Evolutionary conservation across 805 yeast genomes (phyloP), one percentile per base, ranked within the genome.

Genomic region (Candida verbasci): DNA sequence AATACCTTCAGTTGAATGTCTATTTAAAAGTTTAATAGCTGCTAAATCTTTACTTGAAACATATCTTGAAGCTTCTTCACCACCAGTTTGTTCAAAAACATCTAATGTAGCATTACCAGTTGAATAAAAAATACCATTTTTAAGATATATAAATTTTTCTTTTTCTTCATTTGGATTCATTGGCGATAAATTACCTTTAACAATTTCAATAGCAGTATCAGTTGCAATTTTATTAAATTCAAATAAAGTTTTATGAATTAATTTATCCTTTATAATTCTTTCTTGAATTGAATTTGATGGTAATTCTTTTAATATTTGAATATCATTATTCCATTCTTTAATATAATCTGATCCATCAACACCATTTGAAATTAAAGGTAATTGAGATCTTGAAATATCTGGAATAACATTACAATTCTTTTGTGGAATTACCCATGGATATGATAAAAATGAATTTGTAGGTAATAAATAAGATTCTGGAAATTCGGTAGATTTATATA

Each of bases 251-350:
- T 82, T 82, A 55, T 78, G 78, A 40, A 87, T 63, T 36, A 87
- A 60, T 47, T 81, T 78, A 54, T 93, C 98, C 48, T 89, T 74
- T 31, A 80, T 62, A 33, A 87, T 68, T 43, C 89, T 74, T 43
- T 85, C 88, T 37, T 74, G 75, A 37, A 86, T 59, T 17, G 74
- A 57, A 2, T 68, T 52, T 24, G 69, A 65, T 22, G 87, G 78
- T 43, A 87, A 69, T 46, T 88, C 96, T 44, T 78, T 76, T 32
- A 86, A 71, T 3, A 86, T 71, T 65, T 93, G 97, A 52, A 79
- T 79, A 49, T 93, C 97, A 46, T 84, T 95, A 56, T 88, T 88
- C 85, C 94, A 89, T 50, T 91, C 96, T 50, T 81, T 81, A 28
- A 64, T 59, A 15, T 62, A 55, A 34, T 74, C 80, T 20, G 74